A percentile compares a stretch with the other conserved stretches of the same genome.
These are phyloP conservation scores for Tuber indicum DNA, from an alignment of 495 filamentous ascomycete species.

Conservation along the genomic window DNA sequence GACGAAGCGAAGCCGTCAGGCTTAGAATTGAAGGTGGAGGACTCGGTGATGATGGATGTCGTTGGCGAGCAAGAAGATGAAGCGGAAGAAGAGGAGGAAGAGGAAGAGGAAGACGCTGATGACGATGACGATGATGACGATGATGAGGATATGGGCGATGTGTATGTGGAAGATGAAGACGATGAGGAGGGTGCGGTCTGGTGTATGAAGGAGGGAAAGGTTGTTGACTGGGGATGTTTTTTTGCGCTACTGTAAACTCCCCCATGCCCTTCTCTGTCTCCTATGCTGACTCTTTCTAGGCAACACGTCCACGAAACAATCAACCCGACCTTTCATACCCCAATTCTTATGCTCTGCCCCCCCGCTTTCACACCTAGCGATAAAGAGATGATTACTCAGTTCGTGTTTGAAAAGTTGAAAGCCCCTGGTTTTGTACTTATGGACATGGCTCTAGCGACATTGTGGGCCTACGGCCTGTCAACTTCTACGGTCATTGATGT, in stretches of 20 bases:
- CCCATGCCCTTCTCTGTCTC: not conserved
- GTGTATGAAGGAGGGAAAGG: slow-evolving; percentile 74
- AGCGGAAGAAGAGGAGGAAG: slow-evolving; percentile 45
- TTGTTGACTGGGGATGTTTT: slow-evolving; percentile 83
- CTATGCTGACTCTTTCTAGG: slow-evolving; percentile 24
- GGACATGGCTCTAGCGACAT: slow-evolving; percentile 72
- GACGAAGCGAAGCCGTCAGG: slow-evolving; percentile 17
- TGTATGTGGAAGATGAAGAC: slow-evolving; percentile 78
- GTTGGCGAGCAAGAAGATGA: slow-evolving; percentile 64
- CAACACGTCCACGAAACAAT: slow-evolving; percentile 78
- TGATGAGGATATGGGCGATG: slow-evolving; percentile 48
- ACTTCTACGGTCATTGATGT: slow-evolving; percentile 82
- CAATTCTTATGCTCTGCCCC: slow-evolving; percentile 77
- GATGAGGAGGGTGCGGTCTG: slow-evolving; percentile 85
- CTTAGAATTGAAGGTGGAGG: slow-evolving; percentile 15
- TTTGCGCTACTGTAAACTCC: slow-evolving; percentile 63
- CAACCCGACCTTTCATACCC: slow-evolving; percentile 86
- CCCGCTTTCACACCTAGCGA: slow-evolving; percentile 81
- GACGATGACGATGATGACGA: slow-evolving; percentile 42
- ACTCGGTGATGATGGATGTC: slow-evolving; percentile 44
- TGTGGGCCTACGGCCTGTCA: slow-evolving; percentile 71
- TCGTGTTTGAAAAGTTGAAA: slow-evolving; percentile 95
- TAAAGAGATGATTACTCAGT: slow-evolving; percentile 74
- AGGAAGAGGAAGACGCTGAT: slow-evolving; percentile 66
- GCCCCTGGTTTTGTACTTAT: slow-evolving; percentile 81